Evolutionary conservation across 106 monocot genomes (phyloP).

Genomic region (Vanilla planifolia): DNA sequence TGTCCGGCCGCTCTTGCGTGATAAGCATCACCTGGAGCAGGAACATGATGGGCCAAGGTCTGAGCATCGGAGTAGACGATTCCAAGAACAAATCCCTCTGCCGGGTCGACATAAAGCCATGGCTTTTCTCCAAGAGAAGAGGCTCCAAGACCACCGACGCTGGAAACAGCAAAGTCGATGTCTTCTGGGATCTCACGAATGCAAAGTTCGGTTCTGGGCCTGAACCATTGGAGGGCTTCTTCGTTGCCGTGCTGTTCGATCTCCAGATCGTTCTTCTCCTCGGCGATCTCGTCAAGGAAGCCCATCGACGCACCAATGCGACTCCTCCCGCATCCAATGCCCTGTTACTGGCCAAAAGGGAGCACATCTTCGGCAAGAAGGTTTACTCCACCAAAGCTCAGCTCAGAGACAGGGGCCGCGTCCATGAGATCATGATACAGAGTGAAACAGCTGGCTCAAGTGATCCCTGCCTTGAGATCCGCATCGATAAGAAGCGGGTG

Average conservation of each 20-base stretch:
- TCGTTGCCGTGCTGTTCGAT: constrained; percentile 48
- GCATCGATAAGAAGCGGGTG: constrained; percentile 67
- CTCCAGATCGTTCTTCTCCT: constrained; percentile 56
- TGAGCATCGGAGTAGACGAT: constrained; percentile 56
- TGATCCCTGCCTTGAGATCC: constrained; percentile 75
- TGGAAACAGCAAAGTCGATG: constrained; percentile 32
- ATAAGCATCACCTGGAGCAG: constrained; percentile 74
- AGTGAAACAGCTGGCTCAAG: constrained; percentile 47
- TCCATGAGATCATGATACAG: constrained; percentile 69
- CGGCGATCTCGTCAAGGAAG: constrained; percentile 65
- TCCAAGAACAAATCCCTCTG: constrained; percentile 33
- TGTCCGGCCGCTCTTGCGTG: constrained; percentile 18
- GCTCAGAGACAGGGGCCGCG: constrained; percentile 46
- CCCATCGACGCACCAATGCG: constrained; percentile 34
- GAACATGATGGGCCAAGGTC: constrained; percentile 59
- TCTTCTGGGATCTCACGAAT: constrained; percentile 78
- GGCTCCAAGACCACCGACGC: constrained; percentile 51
- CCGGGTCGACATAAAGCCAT: constrained; percentile 47
- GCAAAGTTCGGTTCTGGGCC: constrained; percentile 66
- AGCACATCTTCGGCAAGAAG: constrained; percentile 80
- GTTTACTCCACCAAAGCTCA: constrained; percentile 52
- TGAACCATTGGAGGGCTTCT: constrained; percentile 62
- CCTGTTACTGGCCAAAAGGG: constrained; percentile 46
- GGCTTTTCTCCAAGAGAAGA: constrained; percentile 82
- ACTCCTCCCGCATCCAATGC: constrained; percentile 24